Percentiles rank a stretch among this genome's conserved stretches.
Conservation (phyloP, 495 filamentous ascomycete genomes). For the Darksidea phi region DNA sequence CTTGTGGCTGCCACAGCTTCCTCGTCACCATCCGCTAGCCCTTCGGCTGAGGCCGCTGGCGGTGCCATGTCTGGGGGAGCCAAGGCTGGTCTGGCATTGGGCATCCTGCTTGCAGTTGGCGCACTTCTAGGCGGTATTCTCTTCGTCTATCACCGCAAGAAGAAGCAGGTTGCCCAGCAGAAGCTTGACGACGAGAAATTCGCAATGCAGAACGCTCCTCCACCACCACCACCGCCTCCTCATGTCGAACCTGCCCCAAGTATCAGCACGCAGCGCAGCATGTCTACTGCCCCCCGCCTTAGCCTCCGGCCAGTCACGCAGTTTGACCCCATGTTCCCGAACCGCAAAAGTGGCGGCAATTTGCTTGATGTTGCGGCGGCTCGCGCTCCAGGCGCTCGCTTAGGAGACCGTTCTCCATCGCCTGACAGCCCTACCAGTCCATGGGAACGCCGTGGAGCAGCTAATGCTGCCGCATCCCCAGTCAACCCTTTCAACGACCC, state of each 20-base stretch:
- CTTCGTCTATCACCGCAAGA: conserved; percentile 64
- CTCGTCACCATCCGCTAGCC: conserved; percentile 36
- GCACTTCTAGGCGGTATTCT: conserved; percentile 61
- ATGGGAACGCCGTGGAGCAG: conserved; percentile 52
- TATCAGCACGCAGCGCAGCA: conserved; percentile 44
- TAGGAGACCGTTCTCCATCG: conserved; percentile 28
- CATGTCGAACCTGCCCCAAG: conserved; percentile 30
- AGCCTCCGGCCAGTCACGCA: conserved; percentile 86
- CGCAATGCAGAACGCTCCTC: conserved; percentile 46
- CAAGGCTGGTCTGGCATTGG: conserved; percentile 82
- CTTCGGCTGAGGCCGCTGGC: conserved; percentile 37
- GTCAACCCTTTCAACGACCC: conserved; percentile 44
- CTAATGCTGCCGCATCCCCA: conserved; percentile 45
- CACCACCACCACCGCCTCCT: conserved; percentile 34
- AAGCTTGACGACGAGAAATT: conserved; percentile 59
- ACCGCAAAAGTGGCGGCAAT: conserved; percentile 47
- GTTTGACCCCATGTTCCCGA: conserved; percentile 69
- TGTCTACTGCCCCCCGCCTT: conserved; percentile 65
- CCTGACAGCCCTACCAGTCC: conserved; percentile 43
- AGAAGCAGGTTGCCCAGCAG: conserved; percentile 53
- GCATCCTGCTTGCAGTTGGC: conserved; percentile 65
- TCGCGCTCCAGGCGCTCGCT: conserved; percentile 27
- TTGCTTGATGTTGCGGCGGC: conserved; percentile 47
- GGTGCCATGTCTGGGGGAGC: conserved; percentile 61
- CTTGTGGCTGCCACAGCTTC: conserved; percentile 6